Evolutionary conservation across 768 basidiomycete species (phyloP).

Genomic region (Tricholoma hemisulphureum): DNA sequence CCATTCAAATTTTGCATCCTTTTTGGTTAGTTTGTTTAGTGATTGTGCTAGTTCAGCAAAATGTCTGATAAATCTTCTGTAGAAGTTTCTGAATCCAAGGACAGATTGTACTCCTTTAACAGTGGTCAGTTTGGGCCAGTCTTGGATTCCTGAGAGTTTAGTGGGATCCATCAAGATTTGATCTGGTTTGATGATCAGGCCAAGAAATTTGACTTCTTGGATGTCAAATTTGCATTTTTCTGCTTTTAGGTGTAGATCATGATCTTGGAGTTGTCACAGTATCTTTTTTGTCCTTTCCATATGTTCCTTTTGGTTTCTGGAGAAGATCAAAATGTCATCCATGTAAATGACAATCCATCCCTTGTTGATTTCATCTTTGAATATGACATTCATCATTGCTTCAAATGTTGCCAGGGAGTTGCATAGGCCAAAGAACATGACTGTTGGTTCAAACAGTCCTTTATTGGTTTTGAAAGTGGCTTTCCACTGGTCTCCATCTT

Average conservation of each 20-base stretch:
- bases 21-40: too few relatives aligned
- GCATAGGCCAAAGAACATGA: slow-evolving; percentile 26
- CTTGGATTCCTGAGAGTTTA: slow-evolving; percentile 1
- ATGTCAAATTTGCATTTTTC: slow-evolving; percentile 29
- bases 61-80: slow-evolving; percentile 32
- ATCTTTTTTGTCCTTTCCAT: slow-evolving; percentile 23
- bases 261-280: slow-evolving; percentile 29
- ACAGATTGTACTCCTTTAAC: slow-evolving; percentile 39
- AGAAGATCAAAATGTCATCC: slow-evolving; percentile 42
- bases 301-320: slow-evolving; percentile 27
- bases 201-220: slow-evolving; percentile 34
- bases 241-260: slow-evolving; percentile 26
- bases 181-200: slow-evolving; percentile 32
- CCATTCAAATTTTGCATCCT: too few relatives aligned
- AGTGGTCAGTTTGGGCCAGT: slow-evolving; percentile 33
- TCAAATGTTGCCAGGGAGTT: slow-evolving; percentile 44
- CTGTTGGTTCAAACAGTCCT: slow-evolving; percentile 38
- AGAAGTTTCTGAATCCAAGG: slow-evolving; percentile 40
- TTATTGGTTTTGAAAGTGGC: slow-evolving; percentile 39
- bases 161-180: slow-evolving; percentile 3
- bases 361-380: slow-evolving; percentile 36
- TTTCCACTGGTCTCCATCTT: slow-evolving; percentile 42
- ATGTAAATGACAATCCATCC: slow-evolving; percentile 37
- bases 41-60: slow-evolving; percentile 25
- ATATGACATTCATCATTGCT: slow-evolving; percentile 26